A percentile compares a stretch with the other conserved stretches of the same genome.
Evolutionary conservation across 2,329 filamentous ascomycete genomes (phyloP).

Genomic region (Falciphora oryzae): DNA sequence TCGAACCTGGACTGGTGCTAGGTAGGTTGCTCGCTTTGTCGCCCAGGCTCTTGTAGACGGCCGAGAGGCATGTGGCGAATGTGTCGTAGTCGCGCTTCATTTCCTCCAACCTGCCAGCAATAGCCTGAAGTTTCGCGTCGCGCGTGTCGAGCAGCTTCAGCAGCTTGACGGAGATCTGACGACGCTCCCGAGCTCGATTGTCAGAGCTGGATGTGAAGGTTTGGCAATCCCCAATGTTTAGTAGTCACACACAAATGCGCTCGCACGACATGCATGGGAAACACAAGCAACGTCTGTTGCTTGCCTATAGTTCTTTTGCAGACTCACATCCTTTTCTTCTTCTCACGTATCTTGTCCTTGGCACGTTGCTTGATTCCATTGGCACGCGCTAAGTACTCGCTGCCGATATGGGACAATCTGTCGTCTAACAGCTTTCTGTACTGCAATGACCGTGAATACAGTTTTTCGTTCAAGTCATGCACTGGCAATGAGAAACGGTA

Average conservation of each 20-base stretch:
- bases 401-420: constrained; percentile 5
- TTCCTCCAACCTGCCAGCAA: constrained; percentile 16
- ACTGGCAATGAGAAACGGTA: too few species aligned
- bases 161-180: constrained; percentile 12
- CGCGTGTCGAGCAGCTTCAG: constrained; percentile 16
- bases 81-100: constrained; percentile 17
- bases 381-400: constrained; percentile 1
- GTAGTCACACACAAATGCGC: background rate
- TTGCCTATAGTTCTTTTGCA: background rate
- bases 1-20: background rate
- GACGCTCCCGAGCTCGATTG: background rate
- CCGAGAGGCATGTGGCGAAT: constrained; percentile 16
- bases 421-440: background rate
- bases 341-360: background rate
- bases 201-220: background rate
- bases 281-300: background rate
- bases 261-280: too few species aligned
- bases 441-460: background rate
- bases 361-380: background rate
- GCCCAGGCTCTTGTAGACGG: constrained; percentile 16
- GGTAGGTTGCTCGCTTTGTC: constrained; percentile 13
- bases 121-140: constrained; percentile 17
- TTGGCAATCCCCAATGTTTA: background rate
- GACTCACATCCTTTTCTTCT: background rate
- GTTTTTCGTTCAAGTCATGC: background rate